These are phyloP conservation scores for Talaromyces sp. DNA, from an alignment of 2,329 filamentous ascomycete genomes.

Conservation along the genomic window DNA sequence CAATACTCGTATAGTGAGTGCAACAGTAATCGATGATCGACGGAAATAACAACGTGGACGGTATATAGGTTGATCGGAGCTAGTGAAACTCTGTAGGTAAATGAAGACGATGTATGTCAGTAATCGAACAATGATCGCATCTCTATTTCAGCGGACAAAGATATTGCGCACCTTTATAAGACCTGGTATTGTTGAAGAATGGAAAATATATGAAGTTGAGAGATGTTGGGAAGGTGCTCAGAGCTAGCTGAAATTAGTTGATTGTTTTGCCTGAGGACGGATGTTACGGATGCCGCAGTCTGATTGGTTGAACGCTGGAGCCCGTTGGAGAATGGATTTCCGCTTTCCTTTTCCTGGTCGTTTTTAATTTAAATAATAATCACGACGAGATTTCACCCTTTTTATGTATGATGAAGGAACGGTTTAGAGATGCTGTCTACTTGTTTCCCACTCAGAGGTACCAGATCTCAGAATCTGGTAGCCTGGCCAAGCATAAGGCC, in stretches of 20 bases:
- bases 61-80: slow-evolving; percentile 11
- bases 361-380: neutral
- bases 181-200: neutral
- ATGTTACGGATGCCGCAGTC: slow-evolving; percentile 1
- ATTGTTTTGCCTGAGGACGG: slow-evolving; percentile 5
- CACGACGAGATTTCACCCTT: neutral
- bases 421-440: neutral
- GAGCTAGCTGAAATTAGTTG: slow-evolving; percentile 1
- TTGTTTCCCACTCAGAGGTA: neutral
- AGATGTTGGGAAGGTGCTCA: neutral
- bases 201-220: neutral
- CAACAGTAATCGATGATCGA: slow-evolving; percentile 6
- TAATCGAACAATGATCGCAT: neutral
- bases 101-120: neutral
- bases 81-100: neutral
- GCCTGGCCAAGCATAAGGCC: slow-evolving; percentile 2
- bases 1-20: neutral
- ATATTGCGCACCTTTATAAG: neutral
- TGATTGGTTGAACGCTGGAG: neutral
- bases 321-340: slow-evolving; percentile 2
- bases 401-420: neutral
- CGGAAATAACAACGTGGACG: slow-evolving; percentile 19
- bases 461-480: neutral
- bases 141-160: too few relatives aligned
- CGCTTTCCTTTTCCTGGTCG: neutral